Percentiles rank a stretch among this genome's conserved stretches.
These are phyloP conservation scores for Gnetum montanum DNA, from an alignment of 75 land plant genomes.

Conservation along the genomic window DNA sequence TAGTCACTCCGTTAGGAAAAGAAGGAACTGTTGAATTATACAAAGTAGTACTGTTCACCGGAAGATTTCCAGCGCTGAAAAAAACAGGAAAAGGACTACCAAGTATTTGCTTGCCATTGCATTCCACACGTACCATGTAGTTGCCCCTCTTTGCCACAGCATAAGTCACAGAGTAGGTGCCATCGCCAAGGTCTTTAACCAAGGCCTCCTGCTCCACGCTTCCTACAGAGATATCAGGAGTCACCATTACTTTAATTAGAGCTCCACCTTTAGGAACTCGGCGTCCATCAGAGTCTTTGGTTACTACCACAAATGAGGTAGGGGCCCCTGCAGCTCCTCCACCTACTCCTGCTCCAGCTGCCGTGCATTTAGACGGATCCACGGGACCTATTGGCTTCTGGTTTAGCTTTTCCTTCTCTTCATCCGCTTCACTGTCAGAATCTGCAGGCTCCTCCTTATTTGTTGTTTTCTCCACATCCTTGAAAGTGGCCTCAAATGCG, in stretches of 20 bases:
- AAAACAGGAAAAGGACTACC: slow-evolving; percentile 97
- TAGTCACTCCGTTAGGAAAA: slow-evolving; percentile 49
- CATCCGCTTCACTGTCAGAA: slow-evolving; percentile 64
- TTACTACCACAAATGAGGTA: slow-evolving; percentile 51
- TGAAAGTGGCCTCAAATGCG: slow-evolving; percentile 95
- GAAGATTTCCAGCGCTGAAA: slow-evolving; percentile 71
- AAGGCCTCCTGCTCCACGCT: slow-evolving; percentile 74
- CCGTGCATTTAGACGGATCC: slow-evolving; percentile 79
- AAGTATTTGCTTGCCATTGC: slow-evolving; percentile 61
- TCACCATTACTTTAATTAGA: slow-evolving; percentile 46
- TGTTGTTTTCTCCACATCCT: slow-evolving; percentile 27
- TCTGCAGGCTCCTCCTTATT: slow-evolving; percentile 9
- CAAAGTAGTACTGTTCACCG: slow-evolving; percentile 7
- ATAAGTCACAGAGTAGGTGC: slow-evolving; percentile 77
- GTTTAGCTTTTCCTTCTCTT: slow-evolving; percentile 27
- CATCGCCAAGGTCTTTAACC: slow-evolving; percentile 80
- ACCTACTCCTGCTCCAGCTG: slow-evolving; percentile 83
- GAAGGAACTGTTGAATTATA: slow-evolving; percentile 18
- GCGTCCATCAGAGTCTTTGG: slow-evolving; percentile 77
- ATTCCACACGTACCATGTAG: slow-evolving; percentile 84
- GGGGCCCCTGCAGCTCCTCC: slow-evolving; percentile 80
- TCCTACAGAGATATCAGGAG: slow-evolving; percentile 80
- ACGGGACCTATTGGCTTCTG: slow-evolving; percentile 76
- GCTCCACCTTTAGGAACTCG: slow-evolving; percentile 62
- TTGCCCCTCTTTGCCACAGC: slow-evolving; percentile 85